Percentiles rank a stretch among this genome's conserved stretches.
Conservation (phyloP, 495 filamentous ascomycete species). For the Bathelium albidoporum region DNA sequence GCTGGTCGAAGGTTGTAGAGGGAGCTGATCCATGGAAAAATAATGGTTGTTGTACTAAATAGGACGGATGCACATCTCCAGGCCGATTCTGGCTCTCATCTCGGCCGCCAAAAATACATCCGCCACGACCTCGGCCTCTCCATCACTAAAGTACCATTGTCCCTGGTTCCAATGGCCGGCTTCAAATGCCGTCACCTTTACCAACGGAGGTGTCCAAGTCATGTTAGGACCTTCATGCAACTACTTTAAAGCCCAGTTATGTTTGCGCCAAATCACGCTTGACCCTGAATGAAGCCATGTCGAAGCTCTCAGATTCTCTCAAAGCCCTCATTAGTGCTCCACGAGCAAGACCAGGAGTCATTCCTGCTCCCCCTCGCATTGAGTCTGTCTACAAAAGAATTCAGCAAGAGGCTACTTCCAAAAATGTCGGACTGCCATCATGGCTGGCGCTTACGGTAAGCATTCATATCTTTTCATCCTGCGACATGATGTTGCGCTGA, state of each 20-base stretch:
- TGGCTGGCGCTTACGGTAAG: slow-evolving; percentile 57
- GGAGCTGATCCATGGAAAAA: not conserved
- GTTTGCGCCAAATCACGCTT: not conserved
- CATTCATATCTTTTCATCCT: slow-evolving; percentile 10
- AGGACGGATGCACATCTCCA: not conserved
- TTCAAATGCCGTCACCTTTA: not conserved
- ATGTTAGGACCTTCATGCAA: too few relatives aligned
- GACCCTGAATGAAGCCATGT: slow-evolving; percentile 39
- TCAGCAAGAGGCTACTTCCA: slow-evolving; percentile 40
- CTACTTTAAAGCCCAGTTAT: too few relatives aligned
- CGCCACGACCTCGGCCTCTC: not conserved
- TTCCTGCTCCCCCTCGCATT: slow-evolving; percentile 52
- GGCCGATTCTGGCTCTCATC: not conserved
- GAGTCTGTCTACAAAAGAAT: slow-evolving; percentile 49
- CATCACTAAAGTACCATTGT: not conserved
- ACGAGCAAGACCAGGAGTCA: slow-evolving; percentile 53
- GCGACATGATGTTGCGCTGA: slow-evolving; percentile 12
- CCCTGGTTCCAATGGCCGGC: not conserved
- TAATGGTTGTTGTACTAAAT: not conserved
- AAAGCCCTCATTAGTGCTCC: slow-evolving; percentile 64
- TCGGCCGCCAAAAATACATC: not conserved
- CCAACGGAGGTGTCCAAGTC: too few relatives aligned
- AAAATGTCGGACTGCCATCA: slow-evolving; percentile 47
- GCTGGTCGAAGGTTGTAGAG: not conserved
- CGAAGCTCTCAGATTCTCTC: slow-evolving; percentile 54